Percentiles rank a stretch among this genome's conserved stretches.
These are phyloP conservation scores for Eucalyptus pauciflora DNA, from an alignment of 345 rosid species.

Conservation along the genomic window DNA sequence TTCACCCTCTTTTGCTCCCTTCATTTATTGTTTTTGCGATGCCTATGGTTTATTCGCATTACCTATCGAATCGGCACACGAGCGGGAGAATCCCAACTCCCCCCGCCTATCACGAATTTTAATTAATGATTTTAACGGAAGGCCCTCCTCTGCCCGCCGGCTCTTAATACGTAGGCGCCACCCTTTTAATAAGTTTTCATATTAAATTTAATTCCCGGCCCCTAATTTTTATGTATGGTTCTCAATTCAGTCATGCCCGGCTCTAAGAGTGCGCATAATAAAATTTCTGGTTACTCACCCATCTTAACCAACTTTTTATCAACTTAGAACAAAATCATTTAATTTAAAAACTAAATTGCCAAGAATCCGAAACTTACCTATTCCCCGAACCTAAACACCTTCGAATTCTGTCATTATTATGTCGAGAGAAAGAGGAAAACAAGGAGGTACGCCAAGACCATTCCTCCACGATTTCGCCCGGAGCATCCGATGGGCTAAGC, in stretches of 20 bases:
- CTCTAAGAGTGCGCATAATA: too few species aligned
- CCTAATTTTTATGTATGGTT: background rate
- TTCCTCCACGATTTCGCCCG: background rate
- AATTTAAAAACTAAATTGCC: too few species aligned
- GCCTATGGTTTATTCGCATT: background rate
- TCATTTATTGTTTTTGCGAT: fast-evolving
- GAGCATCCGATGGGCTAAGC: background rate
- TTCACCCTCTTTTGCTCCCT: background rate
- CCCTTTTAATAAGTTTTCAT: background rate
- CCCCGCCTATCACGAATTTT: background rate
- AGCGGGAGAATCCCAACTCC: background rate
- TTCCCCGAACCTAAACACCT: background rate
- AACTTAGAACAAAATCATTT: too few species aligned
- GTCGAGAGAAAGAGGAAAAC: background rate
- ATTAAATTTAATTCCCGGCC: background rate
- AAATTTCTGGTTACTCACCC: fast-evolving
- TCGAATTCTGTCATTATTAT: background rate
- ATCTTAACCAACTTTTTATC: background rate
- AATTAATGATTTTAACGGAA: too few species aligned
- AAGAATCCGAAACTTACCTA: background rate
- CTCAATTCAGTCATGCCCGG: background rate
- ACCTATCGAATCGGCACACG: background rate
- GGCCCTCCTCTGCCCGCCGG: background rate
- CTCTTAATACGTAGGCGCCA: background rate
- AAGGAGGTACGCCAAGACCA: background rate